These are phyloP conservation scores for Dalechampia spathulata DNA, from an alignment of 441 rosid species.

Conservation along the genomic window DNA sequence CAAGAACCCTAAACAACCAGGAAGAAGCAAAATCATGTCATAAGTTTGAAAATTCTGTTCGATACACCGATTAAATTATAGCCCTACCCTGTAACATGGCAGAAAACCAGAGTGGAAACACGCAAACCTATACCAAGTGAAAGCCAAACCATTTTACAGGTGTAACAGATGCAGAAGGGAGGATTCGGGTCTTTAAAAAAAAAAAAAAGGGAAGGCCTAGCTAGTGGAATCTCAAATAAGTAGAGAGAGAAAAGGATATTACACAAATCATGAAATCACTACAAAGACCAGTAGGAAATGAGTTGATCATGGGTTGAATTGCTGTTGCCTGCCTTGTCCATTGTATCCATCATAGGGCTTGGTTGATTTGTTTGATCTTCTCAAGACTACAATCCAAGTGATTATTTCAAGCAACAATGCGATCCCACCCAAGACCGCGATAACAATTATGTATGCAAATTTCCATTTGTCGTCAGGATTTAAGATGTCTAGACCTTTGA, in stretches of 20 bases:
- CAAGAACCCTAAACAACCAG: neutral
- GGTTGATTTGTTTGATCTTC: constrained; percentile 37
- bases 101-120: neutral
- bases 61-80: neutral
- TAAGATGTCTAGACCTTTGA: constrained; percentile 43
- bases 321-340: constrained; percentile 29
- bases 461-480: constrained; percentile 35
- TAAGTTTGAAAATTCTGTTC: neutral
- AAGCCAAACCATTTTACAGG: constrained; percentile 16
- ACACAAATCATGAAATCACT: constrained; percentile 9
- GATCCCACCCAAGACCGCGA: constrained; percentile 23
- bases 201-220: neutral
- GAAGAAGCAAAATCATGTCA: neutral
- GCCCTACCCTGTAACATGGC: neutral
- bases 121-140: constrained; percentile 4
- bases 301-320: constrained; percentile 14
- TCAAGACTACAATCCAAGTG: constrained; percentile 30
- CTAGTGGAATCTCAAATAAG: neutral
- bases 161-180: no score
- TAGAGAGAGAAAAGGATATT: constrained; percentile 1
- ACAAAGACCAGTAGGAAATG: neutral
- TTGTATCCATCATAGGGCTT: constrained; percentile 40
- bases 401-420: constrained; percentile 33
- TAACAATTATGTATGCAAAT: constrained; percentile 20
- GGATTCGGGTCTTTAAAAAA: no score